Percentiles rank a stretch among this genome's conserved stretches.
Evolutionary conservation across 2,329 filamentous ascomycete species (phyloP).

Genomic region (Ophioceras dolichostomum): DNA sequence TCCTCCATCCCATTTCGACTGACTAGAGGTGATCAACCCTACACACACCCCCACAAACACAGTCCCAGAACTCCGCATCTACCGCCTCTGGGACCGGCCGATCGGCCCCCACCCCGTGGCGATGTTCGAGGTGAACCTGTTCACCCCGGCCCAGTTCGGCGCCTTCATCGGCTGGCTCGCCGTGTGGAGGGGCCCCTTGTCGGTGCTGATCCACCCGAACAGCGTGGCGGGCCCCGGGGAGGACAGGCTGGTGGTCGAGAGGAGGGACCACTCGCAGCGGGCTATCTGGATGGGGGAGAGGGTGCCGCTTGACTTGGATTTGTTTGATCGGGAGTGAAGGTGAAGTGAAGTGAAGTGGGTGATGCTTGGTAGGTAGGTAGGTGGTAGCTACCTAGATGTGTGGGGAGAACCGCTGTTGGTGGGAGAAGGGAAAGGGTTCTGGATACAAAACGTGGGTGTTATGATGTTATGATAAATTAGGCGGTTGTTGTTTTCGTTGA

Average conservation of each 20-base stretch:
- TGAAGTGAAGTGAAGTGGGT: neutral
- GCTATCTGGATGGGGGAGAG: conserved; percentile 66
- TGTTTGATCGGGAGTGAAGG: conserved; percentile 26
- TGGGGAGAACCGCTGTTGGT: no score
- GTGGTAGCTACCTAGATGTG: no score
- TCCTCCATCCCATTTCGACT: neutral
- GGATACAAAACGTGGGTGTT: no score
- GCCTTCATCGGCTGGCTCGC: conserved; percentile 80
- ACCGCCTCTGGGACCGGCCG: conserved; percentile 63
- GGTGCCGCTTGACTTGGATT: conserved; percentile 43
- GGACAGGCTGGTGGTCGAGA: conserved; percentile 17
- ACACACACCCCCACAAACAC: conserved; percentile 1
- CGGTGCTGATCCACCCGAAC: conserved; percentile 73
- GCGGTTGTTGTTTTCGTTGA: no score
- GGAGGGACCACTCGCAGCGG: conserved; percentile 50
- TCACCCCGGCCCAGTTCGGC: conserved; percentile 77
- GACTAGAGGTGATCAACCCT: no score
- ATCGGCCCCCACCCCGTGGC: conserved; percentile 71
- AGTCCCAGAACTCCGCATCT: conserved; percentile 81
- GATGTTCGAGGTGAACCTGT: conserved; percentile 90
- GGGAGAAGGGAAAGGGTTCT: no score
- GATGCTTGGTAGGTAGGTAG: no score
- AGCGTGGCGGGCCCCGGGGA: conserved; percentile 33
- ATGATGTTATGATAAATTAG: no score
- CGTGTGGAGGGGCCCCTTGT: conserved; percentile 69